Percentiles rank a stretch among this genome's conserved stretches.
These are phyloP conservation scores for Posidonia oceanica DNA, from an alignment of 116 monocot species.

Conservation along the genomic window DNA sequence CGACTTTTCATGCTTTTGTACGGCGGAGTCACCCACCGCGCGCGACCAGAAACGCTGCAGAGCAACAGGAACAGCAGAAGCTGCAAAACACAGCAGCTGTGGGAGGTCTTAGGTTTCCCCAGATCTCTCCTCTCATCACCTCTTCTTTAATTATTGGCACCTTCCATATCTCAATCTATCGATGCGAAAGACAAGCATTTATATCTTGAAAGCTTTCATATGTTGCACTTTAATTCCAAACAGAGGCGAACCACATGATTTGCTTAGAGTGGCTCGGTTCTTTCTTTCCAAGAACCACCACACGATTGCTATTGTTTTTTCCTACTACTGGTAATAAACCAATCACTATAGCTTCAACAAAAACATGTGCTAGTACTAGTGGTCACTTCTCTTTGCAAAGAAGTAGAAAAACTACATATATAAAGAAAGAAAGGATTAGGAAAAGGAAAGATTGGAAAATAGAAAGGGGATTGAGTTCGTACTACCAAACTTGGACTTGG, in stretches of 20 bases:
- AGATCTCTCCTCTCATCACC: background rate
- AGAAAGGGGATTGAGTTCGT: background rate
- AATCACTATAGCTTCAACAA: too few relatives aligned
- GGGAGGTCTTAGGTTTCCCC: conserved; percentile 13
- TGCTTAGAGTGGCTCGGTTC: too few relatives aligned
- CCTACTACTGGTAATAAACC: too few relatives aligned
- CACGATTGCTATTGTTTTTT: too few relatives aligned
- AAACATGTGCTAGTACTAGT: too few relatives aligned
- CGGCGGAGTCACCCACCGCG: conserved; percentile 1
- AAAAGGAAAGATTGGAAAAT: conserved; percentile 4
- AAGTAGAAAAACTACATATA: background rate
- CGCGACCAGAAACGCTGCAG: conserved; percentile 8
- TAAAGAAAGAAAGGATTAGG: background rate
- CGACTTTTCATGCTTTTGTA: conserved; percentile 9
- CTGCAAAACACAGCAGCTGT: background rate
- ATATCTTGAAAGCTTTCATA: background rate
- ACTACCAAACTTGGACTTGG: conserved; percentile 7
- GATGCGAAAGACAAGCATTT: background rate
- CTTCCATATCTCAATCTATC: background rate
- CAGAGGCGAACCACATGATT: background rate
- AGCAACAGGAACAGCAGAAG: conserved; percentile 8
- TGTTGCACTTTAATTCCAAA: background rate
- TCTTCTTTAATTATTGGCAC: background rate
- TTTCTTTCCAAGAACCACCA: too few relatives aligned
- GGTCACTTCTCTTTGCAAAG: too few relatives aligned